Percentiles rank a stretch among this genome's conserved stretches.
Conservation (phyloP, 331 rosid genomes). For the Telfairia occidentalis region DNA sequence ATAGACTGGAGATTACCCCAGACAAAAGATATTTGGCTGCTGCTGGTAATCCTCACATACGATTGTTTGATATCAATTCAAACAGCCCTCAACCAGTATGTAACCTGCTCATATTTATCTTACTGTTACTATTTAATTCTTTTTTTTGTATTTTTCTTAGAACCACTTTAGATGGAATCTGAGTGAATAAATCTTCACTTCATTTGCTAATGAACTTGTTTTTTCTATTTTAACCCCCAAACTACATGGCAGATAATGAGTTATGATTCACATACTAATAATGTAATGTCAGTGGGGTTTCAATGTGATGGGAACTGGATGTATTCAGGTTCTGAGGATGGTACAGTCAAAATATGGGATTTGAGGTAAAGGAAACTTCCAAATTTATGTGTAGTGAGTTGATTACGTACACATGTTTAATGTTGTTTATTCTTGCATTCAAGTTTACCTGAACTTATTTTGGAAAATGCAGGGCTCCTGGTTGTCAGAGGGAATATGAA, state of each 20-base stretch:
- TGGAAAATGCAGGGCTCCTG: slow-evolving; percentile 65
- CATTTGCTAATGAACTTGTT: neutral
- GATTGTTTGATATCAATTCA: slow-evolving; percentile 87
- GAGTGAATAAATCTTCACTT: neutral
- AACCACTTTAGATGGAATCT: neutral
- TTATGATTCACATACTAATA: slow-evolving; percentile 90
- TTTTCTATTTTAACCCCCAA: slow-evolving; percentile 3
- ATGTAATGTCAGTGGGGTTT: slow-evolving; percentile 97
- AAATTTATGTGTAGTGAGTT: neutral
- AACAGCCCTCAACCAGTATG: slow-evolving; percentile 85
- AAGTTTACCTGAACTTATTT: slow-evolving; percentile 7
- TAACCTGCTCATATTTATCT: slow-evolving; percentile 12
- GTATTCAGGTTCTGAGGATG: slow-evolving; percentile 99
- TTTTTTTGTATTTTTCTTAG: neutral
- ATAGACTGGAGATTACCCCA: slow-evolving; percentile 93
- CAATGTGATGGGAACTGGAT: slow-evolving; percentile 99
- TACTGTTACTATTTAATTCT: neutral
- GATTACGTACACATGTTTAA: neutral
- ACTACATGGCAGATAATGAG: slow-evolving; percentile 61
- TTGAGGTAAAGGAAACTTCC: slow-evolving; percentile 41
- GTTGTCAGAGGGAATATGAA: slow-evolving; percentile 98
- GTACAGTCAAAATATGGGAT: slow-evolving; percentile 99
- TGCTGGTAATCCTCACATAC: slow-evolving; percentile 94
- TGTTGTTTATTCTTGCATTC: neutral
- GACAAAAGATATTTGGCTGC: slow-evolving; percentile 89